phyloP scores from a whole-genome alignment of 352 stramenopile genomes.

The Globisporangium cederbergense region DNA sequence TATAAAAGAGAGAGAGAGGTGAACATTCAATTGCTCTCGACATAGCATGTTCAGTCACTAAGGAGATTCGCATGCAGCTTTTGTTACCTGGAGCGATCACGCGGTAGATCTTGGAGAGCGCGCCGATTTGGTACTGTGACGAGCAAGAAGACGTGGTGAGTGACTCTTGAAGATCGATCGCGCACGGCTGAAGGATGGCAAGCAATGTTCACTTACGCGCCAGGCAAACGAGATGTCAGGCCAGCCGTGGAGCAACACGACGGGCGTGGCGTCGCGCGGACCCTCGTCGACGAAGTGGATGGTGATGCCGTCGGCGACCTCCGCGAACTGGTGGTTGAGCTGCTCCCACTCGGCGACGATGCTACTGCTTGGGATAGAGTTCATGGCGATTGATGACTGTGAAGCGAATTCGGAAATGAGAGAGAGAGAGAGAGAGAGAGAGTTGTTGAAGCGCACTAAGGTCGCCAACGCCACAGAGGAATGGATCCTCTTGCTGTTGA shows the following conservation, averaged over 20 bases:
- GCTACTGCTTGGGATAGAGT: slow-evolving; percentile 3
- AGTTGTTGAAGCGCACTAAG: background rate
- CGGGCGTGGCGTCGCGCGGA: slow-evolving; percentile 33
- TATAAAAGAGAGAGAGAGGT: background rate
- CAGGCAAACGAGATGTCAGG: slow-evolving; percentile 62
- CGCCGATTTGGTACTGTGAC: slow-evolving; percentile 42
- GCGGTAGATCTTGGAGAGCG: slow-evolving; percentile 43
- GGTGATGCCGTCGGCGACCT: slow-evolving; percentile 23
- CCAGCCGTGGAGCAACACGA: slow-evolving; percentile 63
- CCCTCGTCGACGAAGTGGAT: slow-evolving; percentile 57
- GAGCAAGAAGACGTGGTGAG: background rate
- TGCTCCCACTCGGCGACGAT: slow-evolving; percentile 15
- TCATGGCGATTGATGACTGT: slow-evolving; percentile 1
- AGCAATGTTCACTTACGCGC: slow-evolving; percentile 27
- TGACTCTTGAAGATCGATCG: background rate
- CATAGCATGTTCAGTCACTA: background rate
- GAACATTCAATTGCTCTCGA: background rate
- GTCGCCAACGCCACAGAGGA: background rate
- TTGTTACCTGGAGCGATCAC: slow-evolving; percentile 36
- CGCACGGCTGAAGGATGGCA: background rate
- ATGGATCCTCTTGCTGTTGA: no score
- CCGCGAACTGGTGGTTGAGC: slow-evolving; percentile 19
- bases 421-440: background rate
- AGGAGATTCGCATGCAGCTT: background rate
- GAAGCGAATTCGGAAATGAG: slow-evolving; percentile 5